Base-by-base conservation (phyloP, 192 early-diverging fungal genomes). In the Spizellomyces punctatus region DNA sequence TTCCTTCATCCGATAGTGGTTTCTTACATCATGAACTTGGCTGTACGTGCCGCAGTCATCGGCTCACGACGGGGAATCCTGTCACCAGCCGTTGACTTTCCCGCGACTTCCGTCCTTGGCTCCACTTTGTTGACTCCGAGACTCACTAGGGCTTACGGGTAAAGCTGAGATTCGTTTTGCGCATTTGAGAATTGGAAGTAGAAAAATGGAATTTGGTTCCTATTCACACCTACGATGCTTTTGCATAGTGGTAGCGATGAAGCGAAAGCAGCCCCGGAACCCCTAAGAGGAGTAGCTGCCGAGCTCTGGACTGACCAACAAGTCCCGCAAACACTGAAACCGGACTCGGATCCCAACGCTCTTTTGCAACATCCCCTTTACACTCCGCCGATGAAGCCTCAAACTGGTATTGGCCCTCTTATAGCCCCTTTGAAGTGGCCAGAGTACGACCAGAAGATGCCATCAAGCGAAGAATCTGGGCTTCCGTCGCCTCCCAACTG, bases 381-480 rank as follows among this genome's bases (percentile, higher is more conserved):
- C 78, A 84, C 82, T 36, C 84, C 79, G 6, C 66, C 71, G 16
- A 63, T 76, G 17, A 67, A 59, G 52, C 67, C 73, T 19, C 45
- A 80, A 55, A 79, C 76, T 9, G 76, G 74, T 22, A 65, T 82
- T 42, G 80, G 82, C 22, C 63, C 74, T 27, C 44, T 86, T 19
- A 48, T 63, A 17, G 58, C 64, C 9, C 82, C 82, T 16, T 56
- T 84, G 47, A 58, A 81, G 50, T 84, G 63, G 48, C 85, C 85
- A 45, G 85, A 82, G 68, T 84, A 75, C 63, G 82, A 86, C 67
- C 82, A 84, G 76, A 9, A 45, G 54, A 56, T 67, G 6, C 76
- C 70, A 21, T 68, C 66, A 45, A 46, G 61, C 48, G 59, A 69
- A 47, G 49, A 58, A 44, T 69, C 76, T 10, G 63, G 56, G 12